These are phyloP conservation scores for Stenogyne calaminthoides DNA, from an alignment of 305 asterid species.

Conservation along the genomic window DNA sequence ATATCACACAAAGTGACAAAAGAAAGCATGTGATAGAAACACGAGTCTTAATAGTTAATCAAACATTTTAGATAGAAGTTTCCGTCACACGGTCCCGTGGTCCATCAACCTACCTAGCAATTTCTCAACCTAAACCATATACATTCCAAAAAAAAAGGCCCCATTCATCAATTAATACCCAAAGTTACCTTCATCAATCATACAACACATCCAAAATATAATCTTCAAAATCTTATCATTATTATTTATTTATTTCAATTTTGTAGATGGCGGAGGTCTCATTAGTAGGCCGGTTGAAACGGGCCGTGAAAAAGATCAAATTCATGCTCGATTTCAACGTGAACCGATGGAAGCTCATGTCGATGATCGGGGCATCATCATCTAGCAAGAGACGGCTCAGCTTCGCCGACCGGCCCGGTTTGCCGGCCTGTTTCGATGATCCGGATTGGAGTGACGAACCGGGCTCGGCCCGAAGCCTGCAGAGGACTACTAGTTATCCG, in stretches of 20 bases:
- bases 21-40: not conserved
- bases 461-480: slow-evolving; percentile 39
- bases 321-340: slow-evolving; percentile 46
- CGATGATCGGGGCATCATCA: slow-evolving; percentile 48
- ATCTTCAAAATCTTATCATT: not conserved
- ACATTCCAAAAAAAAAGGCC: slow-evolving; percentile 3
- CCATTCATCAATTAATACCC: slow-evolving; percentile 18
- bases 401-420: slow-evolving; percentile 57
- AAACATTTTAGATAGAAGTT: not conserved
- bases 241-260: not conserved
- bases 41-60: not conserved
- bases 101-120: slow-evolving; percentile 22
- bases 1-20: no score
- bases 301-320: slow-evolving; percentile 66
- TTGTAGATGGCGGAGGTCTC: slow-evolving; percentile 32
- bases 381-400: slow-evolving; percentile 48
- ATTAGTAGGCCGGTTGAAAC: slow-evolving; percentile 51
- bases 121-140: slow-evolving; percentile 23
- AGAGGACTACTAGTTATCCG: slow-evolving; percentile 53
- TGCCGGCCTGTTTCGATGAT: slow-evolving; percentile 40
- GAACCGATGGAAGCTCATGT: slow-evolving; percentile 50
- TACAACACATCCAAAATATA: not conserved
- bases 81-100: slow-evolving; percentile 26
- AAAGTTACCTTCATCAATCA: not conserved
- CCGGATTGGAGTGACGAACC: slow-evolving; percentile 29